Evolutionary conservation across 1,139 yeast genomes (phyloP).

Genomic region (Blastobotrys niveus): DNA sequence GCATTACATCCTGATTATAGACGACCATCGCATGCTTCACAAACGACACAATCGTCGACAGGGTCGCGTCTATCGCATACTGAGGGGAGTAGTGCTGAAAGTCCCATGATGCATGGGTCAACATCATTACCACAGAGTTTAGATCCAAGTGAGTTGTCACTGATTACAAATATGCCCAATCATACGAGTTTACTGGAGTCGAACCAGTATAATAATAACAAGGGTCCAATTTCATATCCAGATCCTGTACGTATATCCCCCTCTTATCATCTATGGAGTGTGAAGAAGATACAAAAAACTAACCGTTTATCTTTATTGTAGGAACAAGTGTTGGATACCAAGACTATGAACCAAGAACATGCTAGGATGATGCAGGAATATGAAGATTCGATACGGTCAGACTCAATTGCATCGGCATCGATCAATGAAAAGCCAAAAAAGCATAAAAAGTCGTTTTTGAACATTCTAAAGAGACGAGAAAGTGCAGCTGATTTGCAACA

Average conservation of each 20-base stretch:
- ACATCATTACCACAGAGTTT: constrained; percentile 18
- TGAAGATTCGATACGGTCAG: constrained; percentile 19
- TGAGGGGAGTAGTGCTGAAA: constrained; percentile 13
- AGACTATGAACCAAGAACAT: constrained; percentile 19
- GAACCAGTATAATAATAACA: not conserved
- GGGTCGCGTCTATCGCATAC: constrained; percentile 13
- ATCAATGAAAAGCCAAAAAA: constrained; percentile 17
- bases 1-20: constrained; percentile 12
- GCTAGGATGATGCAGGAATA: constrained; percentile 10
- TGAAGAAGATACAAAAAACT: not conserved
- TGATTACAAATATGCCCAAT: constrained; percentile 17
- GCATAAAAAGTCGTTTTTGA: constrained; percentile 23
- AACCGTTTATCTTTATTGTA: constrained; percentile 8
- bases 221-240: constrained; percentile 12
- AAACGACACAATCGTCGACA: constrained; percentile 17
- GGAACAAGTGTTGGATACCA: constrained; percentile 24
- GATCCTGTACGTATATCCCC: constrained; percentile 14
- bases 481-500: constrained; percentile 22
- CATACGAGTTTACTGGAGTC: too few species aligned
- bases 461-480: constrained; percentile 26
- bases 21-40: constrained; percentile 21
- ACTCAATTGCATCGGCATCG: constrained; percentile 23
- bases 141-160: constrained; percentile 22
- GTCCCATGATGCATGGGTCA: constrained; percentile 16
- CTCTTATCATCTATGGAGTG: constrained; percentile 1